Base-by-base conservation (phyloP, 1,284 basidiomycete genomes). In the Chalciporus sp. region DNA sequence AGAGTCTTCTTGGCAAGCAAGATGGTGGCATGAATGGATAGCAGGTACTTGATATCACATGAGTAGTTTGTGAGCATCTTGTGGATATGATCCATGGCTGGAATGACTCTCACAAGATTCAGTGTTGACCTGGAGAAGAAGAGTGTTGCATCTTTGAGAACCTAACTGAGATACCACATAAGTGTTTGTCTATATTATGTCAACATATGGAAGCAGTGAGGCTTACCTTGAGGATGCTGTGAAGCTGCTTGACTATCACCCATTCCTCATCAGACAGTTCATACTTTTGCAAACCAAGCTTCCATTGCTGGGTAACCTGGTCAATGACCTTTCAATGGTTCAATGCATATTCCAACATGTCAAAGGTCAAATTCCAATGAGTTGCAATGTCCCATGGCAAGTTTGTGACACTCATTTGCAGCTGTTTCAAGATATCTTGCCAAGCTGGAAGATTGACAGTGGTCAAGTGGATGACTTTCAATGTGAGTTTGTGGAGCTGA, bases 31-130 rank as follows among this genome's bases (percentile, higher is more conserved):
- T 20, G 47, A 57, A 19, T 44, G 4, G 51, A 57, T 23, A 2
- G 57, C 4, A 35, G 26, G 16, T n/a, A 16, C 14, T 37, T 19
- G 12, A 12, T 4, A 9, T 49, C 10, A 19, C 11, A 27, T 14
- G 28, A 31, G 14, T 49, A 19, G 27, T 51, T 65, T 0, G 65
- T 51, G 9, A 73, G 55, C 1, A 53, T 16, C 16, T 60, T 29
- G 45, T 74, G 62, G 14, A 73, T 59, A 17, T 59, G 47, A 43
- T 74, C 73, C 70, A 75, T 75, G 1, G 67, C 65, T 2, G 71
- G 73, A 40, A 76, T 71, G 1, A 75, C 67, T 0, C 26, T 59
- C 0, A 66, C 59, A 26, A 74, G 46, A 43, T 50, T 65, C 0
- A 67, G 59, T 1, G 53, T 58, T 1, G 45, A 40, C n/a, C 57